phyloP scores from a whole-genome alignment of 441 rosid species.

The Gossypium laxum region DNA sequence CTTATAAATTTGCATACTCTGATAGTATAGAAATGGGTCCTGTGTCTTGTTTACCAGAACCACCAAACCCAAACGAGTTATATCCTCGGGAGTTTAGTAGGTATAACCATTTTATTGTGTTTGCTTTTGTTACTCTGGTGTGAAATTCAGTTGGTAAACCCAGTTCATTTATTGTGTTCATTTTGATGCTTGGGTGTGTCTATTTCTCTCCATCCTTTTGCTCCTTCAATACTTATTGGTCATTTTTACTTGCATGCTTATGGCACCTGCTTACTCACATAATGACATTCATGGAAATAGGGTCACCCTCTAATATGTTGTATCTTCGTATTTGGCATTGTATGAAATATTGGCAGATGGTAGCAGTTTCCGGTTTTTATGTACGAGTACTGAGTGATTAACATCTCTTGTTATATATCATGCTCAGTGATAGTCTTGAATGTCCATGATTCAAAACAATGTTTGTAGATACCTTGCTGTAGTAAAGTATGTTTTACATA shows the following conservation, averaged over 20 bases:
- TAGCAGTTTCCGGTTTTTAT: neutral
- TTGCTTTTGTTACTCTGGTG: neutral
- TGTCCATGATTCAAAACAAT: constrained; percentile 10
- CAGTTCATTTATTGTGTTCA: constrained; percentile 11
- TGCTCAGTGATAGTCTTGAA: constrained; percentile 15
- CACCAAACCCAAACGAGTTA: constrained; percentile 89
- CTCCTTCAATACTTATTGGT: constrained; percentile 7
- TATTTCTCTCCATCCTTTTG: neutral
- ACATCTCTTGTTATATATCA: neutral
- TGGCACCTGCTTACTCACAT: neutral
- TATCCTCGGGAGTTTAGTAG: constrained; percentile 93
- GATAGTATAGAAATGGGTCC: constrained; percentile 97
- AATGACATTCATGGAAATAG: constrained; percentile 4
- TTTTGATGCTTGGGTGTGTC: neutral
- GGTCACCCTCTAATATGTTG: neutral
- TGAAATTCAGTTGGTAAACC: constrained; percentile 61
- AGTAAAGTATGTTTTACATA: neutral
- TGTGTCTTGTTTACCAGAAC: constrained; percentile 81
- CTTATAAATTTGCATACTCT: constrained; percentile 95
- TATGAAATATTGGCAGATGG: neutral
- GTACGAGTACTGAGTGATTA: neutral
- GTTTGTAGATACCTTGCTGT: neutral
- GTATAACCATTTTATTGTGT: constrained; percentile 30
- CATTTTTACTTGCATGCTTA: neutral
- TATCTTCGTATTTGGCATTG: neutral